A percentile compares a stretch with the other conserved stretches of the same genome.
phyloP scores from a whole-genome alignment of 169 alveolate species.

The Ichthyophthirius multifiliis region DNA sequence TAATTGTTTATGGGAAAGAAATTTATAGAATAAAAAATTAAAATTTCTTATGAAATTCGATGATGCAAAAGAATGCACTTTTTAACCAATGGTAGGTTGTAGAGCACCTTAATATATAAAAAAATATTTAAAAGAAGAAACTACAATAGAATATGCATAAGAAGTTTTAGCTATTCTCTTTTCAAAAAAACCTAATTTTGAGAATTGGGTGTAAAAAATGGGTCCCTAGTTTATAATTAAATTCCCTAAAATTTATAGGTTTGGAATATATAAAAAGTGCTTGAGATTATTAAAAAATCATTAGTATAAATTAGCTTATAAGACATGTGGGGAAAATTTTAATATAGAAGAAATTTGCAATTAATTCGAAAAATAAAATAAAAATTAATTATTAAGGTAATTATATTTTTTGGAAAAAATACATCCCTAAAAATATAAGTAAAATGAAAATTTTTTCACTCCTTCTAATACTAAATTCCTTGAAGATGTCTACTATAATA shows the following conservation, averaged over 20 bases:
- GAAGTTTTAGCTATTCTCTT: neutral
- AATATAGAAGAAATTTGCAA: neutral
- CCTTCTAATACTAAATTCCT: neutral
- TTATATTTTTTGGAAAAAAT: neutral
- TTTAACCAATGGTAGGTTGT: slow-evolving; percentile 30
- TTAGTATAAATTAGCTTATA: slow-evolving; percentile 20
- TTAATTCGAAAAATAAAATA: neutral
- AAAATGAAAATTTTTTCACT: neutral
- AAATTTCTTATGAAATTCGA: slow-evolving; percentile 32
- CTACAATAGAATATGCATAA: neutral
- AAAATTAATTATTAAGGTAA: neutral
- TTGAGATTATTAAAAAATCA: slow-evolving; percentile 4
- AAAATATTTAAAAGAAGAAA: neutral
- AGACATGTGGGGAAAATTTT: neutral
- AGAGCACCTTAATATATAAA: slow-evolving; percentile 31
- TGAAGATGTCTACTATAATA: neutral
- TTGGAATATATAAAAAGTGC: slow-evolving; percentile 22
- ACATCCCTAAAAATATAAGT: neutral
- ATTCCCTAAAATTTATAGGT: slow-evolving; percentile 24
- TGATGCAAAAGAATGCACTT: slow-evolving; percentile 40
- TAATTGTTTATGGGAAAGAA: slow-evolving; percentile 27
- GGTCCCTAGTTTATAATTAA: neutral
- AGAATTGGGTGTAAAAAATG: neutral
- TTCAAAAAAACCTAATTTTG: neutral
- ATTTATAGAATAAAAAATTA: neutral